These are phyloP conservation scores for Chytriomyces hyalinus DNA, from an alignment of 192 early-diverging fungal genomes.

Conservation along the genomic window DNA sequence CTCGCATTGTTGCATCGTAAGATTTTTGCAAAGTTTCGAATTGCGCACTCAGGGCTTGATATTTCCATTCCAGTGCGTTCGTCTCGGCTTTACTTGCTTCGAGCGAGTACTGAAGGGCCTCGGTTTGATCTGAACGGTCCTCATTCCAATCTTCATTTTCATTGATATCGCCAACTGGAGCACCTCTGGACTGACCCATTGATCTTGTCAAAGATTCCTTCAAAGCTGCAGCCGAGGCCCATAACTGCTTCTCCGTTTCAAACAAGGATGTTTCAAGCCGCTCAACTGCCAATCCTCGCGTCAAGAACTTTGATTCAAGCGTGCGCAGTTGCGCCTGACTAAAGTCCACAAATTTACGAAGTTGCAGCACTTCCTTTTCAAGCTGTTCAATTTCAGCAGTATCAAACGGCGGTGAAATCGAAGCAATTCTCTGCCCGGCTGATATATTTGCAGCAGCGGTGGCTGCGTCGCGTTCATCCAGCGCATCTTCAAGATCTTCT, in stretches of 20 bases:
- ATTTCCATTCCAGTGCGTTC: too few species aligned
- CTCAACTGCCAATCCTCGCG: background rate
- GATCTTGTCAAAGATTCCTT: too few species aligned
- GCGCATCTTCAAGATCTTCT: background rate
- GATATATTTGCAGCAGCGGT: too few species aligned
- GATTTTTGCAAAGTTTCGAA: too few species aligned
- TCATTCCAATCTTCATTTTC: too few species aligned
- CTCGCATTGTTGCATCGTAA: too few species aligned
- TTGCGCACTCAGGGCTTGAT: too few species aligned
- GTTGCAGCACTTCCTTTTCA: background rate
- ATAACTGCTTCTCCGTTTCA: background rate
- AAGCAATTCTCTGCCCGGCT: background rate
- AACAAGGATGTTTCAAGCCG: background rate
- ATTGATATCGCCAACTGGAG: too few species aligned
- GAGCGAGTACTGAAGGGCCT: too few species aligned
- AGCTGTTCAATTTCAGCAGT: background rate
- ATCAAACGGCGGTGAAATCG: background rate
- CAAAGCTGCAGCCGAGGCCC: background rate
- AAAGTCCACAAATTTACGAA: background rate
- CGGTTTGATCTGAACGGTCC: too few species aligned
- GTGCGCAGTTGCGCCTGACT: background rate
- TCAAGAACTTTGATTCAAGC: background rate
- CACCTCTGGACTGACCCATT: too few species aligned
- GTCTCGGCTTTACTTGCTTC: too few species aligned
- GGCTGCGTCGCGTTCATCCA: background rate